These are phyloP conservation scores for Colletotrichum tanaceti DNA, from an alignment of 2,329 filamentous ascomycete species.

Conservation along the genomic window DNA sequence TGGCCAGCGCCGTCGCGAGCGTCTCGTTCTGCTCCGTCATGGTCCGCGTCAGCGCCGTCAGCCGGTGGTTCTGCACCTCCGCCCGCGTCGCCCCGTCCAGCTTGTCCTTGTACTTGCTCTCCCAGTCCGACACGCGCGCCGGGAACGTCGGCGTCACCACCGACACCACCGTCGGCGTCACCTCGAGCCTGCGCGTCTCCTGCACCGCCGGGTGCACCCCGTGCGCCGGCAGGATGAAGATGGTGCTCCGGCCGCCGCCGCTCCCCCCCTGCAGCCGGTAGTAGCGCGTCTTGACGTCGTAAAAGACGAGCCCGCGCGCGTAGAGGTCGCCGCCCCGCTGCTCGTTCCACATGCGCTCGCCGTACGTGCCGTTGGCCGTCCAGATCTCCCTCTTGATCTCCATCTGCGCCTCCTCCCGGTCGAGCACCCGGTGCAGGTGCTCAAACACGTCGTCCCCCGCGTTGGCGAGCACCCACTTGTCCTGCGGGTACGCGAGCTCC, in stretches of 20 bases:
- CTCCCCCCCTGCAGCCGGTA: slow-evolving; percentile 61
- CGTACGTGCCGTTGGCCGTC: slow-evolving; percentile 53
- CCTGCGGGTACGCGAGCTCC: slow-evolving; percentile 65
- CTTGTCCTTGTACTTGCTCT: slow-evolving; percentile 43
- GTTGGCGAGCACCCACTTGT: slow-evolving; percentile 67
- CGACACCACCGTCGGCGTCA: slow-evolving; percentile 54
- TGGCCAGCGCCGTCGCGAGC: slow-evolving; percentile 33
- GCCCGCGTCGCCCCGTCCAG: slow-evolving; percentile 42
- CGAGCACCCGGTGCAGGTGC: slow-evolving; percentile 60
- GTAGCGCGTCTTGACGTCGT: slow-evolving; percentile 64
- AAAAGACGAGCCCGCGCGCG: slow-evolving; percentile 58
- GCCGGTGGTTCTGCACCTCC: slow-evolving; percentile 31
- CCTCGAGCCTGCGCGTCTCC: slow-evolving; percentile 58
- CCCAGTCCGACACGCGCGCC: slow-evolving; percentile 49
- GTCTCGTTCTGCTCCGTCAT: slow-evolving; percentile 35
- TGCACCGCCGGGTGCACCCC: slow-evolving; percentile 58
- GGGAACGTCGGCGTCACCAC: slow-evolving; percentile 45
- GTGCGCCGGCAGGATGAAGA: slow-evolving; percentile 66
- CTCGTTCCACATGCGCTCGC: slow-evolving; percentile 52
- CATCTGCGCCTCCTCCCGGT: slow-evolving; percentile 57
- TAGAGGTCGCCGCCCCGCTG: slow-evolving; percentile 47
- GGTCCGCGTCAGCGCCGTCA: slow-evolving; percentile 39
- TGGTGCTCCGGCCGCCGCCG: slow-evolving; percentile 58
- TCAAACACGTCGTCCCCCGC: slow-evolving; percentile 63
- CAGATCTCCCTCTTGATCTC: slow-evolving; percentile 51